Percentiles rank a stretch among this genome's conserved stretches.
phyloP scores from a whole-genome alignment of 345 rosid genomes.

The Cardamine occulta region DNA sequence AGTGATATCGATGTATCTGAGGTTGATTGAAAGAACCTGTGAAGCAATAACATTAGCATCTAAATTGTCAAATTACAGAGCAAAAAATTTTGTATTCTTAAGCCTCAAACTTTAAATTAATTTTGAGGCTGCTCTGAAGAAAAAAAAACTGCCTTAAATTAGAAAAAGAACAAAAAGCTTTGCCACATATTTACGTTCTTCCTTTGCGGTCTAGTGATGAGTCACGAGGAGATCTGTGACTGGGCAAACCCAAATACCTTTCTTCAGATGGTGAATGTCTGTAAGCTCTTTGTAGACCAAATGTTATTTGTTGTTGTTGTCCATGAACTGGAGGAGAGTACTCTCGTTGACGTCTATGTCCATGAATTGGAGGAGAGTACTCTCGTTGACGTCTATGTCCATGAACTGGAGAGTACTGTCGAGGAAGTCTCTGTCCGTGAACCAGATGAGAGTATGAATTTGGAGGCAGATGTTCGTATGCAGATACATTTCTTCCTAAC shows the following conservation, averaged over 20 bases:
- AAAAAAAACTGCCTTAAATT: not conserved
- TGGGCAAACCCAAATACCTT: slow-evolving; percentile 51
- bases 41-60: slow-evolving; percentile 31
- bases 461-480: slow-evolving; percentile 33
- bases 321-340: slow-evolving; percentile 37
- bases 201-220: slow-evolving; percentile 27
- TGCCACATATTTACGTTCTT: slow-evolving; percentile 28
- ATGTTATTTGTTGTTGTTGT: slow-evolving; percentile 40
- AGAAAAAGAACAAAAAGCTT: not conserved
- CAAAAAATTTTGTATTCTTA: not conserved
- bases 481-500: slow-evolving; percentile 29
- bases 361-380: slow-evolving; percentile 35
- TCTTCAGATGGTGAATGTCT: slow-evolving; percentile 50
- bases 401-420: slow-evolving; percentile 23
- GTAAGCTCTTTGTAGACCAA: slow-evolving; percentile 37
- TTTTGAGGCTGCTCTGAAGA: not conserved
- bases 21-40: slow-evolving; percentile 45
- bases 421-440: slow-evolving; percentile 4
- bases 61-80: slow-evolving; percentile 26
- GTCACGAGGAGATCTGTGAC: slow-evolving; percentile 28
- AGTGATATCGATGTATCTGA: slow-evolving; percentile 55
- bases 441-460: slow-evolving; percentile 42
- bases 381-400: slow-evolving; percentile 22
- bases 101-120: not conserved
- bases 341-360: slow-evolving; percentile 20